Conservation (phyloP, 176 grass and related monocot species). For the Saccharum officinarum region DNA sequence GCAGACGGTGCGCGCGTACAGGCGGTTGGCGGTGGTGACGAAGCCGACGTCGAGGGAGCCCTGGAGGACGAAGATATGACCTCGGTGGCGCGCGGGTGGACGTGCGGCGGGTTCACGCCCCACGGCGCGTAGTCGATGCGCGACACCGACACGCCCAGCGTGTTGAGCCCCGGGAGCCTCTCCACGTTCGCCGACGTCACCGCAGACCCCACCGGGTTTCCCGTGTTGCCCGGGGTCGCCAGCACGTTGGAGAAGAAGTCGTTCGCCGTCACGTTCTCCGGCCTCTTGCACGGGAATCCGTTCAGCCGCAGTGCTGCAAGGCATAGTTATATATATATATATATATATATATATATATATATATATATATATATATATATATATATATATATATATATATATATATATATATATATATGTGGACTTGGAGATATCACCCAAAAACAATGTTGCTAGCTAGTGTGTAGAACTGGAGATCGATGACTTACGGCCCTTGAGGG, state of each 20-base stretch:
- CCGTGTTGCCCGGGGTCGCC: conserved; percentile 31
- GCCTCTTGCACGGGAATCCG: conserved; percentile 68
- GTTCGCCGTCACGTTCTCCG: conserved; percentile 48
- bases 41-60: conserved; percentile 75
- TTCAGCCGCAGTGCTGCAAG: conserved; percentile 55
- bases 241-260: conserved; percentile 64
- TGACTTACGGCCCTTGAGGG: conserved; percentile 52
- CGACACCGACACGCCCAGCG: conserved; percentile 63
- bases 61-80: conserved; percentile 58
- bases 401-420: background rate
- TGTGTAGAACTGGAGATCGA: too few species aligned
- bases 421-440: too few species aligned
- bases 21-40: conserved; percentile 56
- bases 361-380: background rate
- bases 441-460: too few species aligned
- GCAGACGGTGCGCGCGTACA: conserved; percentile 47
- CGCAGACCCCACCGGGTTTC: conserved; percentile 38
- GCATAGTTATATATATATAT: background rate
- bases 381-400: background rate
- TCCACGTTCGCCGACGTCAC: conserved; percentile 55
- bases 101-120: conserved; percentile 73
- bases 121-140: conserved; percentile 61
- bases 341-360: background rate
- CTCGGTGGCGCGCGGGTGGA: conserved; percentile 76
- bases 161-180: conserved; percentile 61